phyloP scores from a whole-genome alignment of 106 monocot species.

The Acorus gramineus region DNA sequence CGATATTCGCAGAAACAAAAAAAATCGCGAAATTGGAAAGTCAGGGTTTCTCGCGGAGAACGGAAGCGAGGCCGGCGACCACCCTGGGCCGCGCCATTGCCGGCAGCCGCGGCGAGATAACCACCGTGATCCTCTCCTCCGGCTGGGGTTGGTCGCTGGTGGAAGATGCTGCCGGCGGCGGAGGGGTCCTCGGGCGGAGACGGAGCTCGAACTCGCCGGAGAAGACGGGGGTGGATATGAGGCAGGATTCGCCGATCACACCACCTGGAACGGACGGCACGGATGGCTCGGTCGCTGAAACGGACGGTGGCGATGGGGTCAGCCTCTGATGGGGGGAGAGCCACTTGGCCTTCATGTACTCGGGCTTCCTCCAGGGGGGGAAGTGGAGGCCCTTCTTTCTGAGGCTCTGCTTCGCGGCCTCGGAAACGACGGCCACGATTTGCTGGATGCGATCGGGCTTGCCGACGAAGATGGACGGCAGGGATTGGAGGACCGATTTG shows the following conservation, averaged over 20 bases:
- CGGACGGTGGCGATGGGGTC: neutral
- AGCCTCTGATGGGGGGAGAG: constrained; percentile 25
- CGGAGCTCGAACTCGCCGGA: constrained; percentile 10
- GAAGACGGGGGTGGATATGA: constrained; percentile 12
- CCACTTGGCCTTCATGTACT: constrained; percentile 71
- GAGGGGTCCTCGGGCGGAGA: no score
- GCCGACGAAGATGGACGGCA: constrained; percentile 73
- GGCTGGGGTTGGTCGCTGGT: neutral
- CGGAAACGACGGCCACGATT: constrained; percentile 42
- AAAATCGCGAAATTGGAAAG: neutral
- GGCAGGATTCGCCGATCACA: neutral
- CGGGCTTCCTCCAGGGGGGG: constrained; percentile 62
- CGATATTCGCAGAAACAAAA: no score
- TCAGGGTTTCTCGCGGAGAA: neutral
- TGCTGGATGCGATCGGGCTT: constrained; percentile 36
- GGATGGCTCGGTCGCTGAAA: neutral
- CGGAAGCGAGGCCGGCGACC: constrained; percentile 42
- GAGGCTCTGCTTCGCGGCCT: constrained; percentile 57
- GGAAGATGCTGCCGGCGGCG: no score
- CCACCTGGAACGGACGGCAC: neutral
- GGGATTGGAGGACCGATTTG: constrained; percentile 39
- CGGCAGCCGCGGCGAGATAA: constrained; percentile 19
- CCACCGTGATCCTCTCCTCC: constrained; percentile 3
- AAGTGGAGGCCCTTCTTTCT: constrained; percentile 73
- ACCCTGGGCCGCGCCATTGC: constrained; percentile 31